phyloP scores from a whole-genome alignment of 371 early-diverging fungal species.

The Rhizomucor miehei region DNA sequence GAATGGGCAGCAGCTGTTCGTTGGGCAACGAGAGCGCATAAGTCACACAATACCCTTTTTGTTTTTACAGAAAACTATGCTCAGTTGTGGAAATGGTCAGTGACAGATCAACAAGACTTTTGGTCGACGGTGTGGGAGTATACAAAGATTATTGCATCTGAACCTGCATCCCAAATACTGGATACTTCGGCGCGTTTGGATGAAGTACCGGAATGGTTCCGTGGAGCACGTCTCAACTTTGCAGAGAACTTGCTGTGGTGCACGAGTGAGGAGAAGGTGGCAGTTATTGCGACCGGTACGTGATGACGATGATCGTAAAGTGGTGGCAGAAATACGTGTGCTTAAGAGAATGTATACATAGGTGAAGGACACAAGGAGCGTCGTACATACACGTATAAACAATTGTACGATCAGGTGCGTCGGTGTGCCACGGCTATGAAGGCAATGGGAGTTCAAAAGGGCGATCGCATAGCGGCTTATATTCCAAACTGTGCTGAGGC shows the following conservation, averaged over 20 bases:
- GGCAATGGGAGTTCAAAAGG: constrained; percentile 65
- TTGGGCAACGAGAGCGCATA: neutral
- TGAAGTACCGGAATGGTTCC: constrained; percentile 89
- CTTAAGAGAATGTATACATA: neutral
- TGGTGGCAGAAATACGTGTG: too few relatives aligned
- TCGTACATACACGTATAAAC: constrained; percentile 64
- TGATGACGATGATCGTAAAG: too few relatives aligned
- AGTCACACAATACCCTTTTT: neutral
- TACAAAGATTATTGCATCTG: constrained; percentile 63
- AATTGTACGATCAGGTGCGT: constrained; percentile 75
- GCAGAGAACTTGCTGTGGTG: constrained; percentile 87
- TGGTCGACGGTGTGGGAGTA: constrained; percentile 92
- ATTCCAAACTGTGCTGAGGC: constrained; percentile 90
- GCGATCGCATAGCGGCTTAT: constrained; percentile 94
- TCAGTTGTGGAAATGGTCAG: constrained; percentile 85
- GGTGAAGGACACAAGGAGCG: constrained; percentile 49
- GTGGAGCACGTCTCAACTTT: constrained; percentile 82
- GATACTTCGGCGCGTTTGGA: constrained; percentile 74
- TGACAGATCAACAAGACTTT: constrained; percentile 66
- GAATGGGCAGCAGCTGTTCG: neutral
- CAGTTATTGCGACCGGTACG: constrained; percentile 73
- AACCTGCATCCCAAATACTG: constrained; percentile 46
- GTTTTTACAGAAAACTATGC: constrained; percentile 51
- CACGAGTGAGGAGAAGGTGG: constrained; percentile 58
- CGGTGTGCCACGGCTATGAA: constrained; percentile 74